A percentile compares a stretch with the other conserved stretches of the same genome.
Evolutionary conservation across 768 basidiomycete species (phyloP).

Genomic region (Basidioascus undulatus): DNA sequence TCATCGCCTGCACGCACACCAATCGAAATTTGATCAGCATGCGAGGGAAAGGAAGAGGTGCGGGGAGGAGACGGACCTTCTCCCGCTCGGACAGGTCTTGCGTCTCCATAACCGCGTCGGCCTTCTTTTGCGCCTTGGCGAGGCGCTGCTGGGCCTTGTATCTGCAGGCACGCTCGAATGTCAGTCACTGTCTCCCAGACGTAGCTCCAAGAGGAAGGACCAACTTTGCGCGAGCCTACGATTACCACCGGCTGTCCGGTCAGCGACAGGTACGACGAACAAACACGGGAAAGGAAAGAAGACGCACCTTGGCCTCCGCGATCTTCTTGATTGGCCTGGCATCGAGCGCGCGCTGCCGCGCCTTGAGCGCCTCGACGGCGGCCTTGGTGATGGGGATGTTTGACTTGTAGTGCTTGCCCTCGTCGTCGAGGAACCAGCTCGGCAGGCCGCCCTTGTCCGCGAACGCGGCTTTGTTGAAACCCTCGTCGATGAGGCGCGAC

Average conservation of each 20-base stretch:
- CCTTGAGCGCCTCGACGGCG: slow-evolving; percentile 58
- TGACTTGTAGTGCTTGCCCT: slow-evolving; percentile 70
- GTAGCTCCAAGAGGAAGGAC: no score
- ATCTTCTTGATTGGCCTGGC: slow-evolving; percentile 90
- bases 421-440: slow-evolving; percentile 92
- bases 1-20: no score
- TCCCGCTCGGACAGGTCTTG: slow-evolving; percentile 78
- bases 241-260: no score
- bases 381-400: slow-evolving; percentile 96
- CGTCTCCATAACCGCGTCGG: slow-evolving; percentile 71
- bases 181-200: no score
- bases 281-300: no score
- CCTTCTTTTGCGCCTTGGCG: slow-evolving; percentile 86
- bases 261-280: no score
- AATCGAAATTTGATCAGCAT: no score
- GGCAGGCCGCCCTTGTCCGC: slow-evolving; percentile 81
- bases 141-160: slow-evolving; percentile 64
- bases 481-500: slow-evolving; percentile 74
- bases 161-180: no score
- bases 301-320: slow-evolving; percentile 92
- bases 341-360: slow-evolving; percentile 77
- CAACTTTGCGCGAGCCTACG: no score
- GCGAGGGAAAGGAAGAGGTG: no score
- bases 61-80: no score
- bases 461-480: slow-evolving; percentile 81